A percentile compares a stretch with the other conserved stretches of the same genome.
These are phyloP conservation scores for Aotearoamyces nothofagi DNA, from an alignment of 2,329 filamentous ascomycete species.

Conservation along the genomic window DNA sequence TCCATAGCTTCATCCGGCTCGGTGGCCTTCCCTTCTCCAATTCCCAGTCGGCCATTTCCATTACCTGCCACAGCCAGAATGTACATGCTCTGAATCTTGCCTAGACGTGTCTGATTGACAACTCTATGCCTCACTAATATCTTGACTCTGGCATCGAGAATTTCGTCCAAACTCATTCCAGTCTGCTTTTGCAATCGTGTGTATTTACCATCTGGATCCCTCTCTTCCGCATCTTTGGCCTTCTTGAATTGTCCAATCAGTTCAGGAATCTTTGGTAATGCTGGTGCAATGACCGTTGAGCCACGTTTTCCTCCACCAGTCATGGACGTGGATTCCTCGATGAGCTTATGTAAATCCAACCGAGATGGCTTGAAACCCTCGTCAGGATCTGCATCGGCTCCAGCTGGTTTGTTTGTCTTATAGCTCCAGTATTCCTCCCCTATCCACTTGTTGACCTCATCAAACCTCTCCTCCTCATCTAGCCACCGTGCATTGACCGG, in stretches of 20 bases:
- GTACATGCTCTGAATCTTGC: constrained; percentile 72
- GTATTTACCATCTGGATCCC: constrained; percentile 20
- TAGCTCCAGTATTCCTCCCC: constrained; percentile 10
- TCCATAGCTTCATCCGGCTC: constrained; percentile 51
- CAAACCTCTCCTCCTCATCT: constrained; percentile 43
- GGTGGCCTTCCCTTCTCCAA: constrained; percentile 80
- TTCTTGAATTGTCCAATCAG: constrained; percentile 4
- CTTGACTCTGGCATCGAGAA: constrained; percentile 48
- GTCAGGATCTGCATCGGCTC: neutral
- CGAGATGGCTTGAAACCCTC: neutral
- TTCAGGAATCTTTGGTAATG: constrained; percentile 5
- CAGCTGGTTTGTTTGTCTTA: constrained; percentile 7
- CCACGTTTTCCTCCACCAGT: constrained; percentile 2
- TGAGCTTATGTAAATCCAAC: constrained; percentile 4
- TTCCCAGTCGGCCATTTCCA: constrained; percentile 66
- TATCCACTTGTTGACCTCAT: constrained; percentile 38
- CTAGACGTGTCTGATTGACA: constrained; percentile 87
- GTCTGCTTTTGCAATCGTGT: constrained; percentile 29
- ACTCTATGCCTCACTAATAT: constrained; percentile 60
- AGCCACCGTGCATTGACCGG: constrained; percentile 31
- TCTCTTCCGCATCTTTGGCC: constrained; percentile 6
- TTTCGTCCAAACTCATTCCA: constrained; percentile 35
- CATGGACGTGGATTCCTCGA: constrained; percentile 3
- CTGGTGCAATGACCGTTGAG: constrained; percentile 2
- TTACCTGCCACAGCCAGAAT: constrained; percentile 76